Percentiles rank a stretch among this genome's conserved stretches.
Evolutionary conservation across 164 flowering plant species (phyloP).

Genomic region (Brasenia schreberi): DNA sequence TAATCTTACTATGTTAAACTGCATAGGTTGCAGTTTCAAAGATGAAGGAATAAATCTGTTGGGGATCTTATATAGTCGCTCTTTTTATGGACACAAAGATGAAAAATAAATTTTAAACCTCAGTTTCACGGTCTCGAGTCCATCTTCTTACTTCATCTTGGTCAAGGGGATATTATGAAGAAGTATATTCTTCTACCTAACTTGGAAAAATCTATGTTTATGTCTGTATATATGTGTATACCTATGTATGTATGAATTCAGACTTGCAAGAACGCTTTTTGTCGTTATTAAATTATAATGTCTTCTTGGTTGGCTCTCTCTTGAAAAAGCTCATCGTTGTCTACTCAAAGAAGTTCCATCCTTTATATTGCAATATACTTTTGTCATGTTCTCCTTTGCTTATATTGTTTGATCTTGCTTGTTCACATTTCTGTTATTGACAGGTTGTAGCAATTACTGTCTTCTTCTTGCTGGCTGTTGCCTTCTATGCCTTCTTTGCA

Average conservation of each 20-base stretch:
- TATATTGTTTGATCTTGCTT: not conserved
- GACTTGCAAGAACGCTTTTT: not conserved
- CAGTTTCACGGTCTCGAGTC: not conserved
- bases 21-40: too few relatives aligned
- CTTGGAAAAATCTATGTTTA: too few relatives aligned
- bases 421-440: constrained; percentile 5
- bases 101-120: too few relatives aligned
- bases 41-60: too few relatives aligned
- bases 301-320: not conserved
- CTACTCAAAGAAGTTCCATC: not conserved
- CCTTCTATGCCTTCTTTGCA: constrained; percentile 93
- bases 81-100: not conserved
- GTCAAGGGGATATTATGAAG: not conserved
- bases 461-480: constrained; percentile 77
- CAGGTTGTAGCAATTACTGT: constrained; percentile 96
- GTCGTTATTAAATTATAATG: not conserved
- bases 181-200: not conserved
- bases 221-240: too few relatives aligned
- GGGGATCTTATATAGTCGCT: not conserved
- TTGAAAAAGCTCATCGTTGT: not conserved
- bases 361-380: not conserved
- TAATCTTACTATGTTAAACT: too few relatives aligned
- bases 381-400: not conserved
- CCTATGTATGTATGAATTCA: not conserved
- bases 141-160: not conserved